Conservation (phyloP, 176 grass and related monocot genomes). For the Paspalum notatum region DNA sequence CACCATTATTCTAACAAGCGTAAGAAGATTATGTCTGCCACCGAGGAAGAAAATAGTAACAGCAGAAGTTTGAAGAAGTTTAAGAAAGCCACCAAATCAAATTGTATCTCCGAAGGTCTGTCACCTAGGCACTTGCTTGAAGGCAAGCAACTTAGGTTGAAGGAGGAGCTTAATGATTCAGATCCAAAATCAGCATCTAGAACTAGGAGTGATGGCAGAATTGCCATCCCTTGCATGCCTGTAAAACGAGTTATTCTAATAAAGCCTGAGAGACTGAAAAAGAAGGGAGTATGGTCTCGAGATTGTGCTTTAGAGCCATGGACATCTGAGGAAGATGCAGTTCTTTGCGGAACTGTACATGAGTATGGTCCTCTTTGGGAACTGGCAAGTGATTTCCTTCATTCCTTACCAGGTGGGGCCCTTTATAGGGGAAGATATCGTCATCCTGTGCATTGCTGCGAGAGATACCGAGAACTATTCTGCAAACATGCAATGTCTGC, state of each 20-base stretch:
- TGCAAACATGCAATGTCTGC: conserved; percentile 85
- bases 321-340: conserved; percentile 87
- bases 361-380: conserved; percentile 90
- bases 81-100: conserved; percentile 68
- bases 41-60: conserved; percentile 61
- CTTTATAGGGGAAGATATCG: conserved; percentile 77
- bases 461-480: conserved; percentile 94
- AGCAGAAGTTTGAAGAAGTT: conserved; percentile 72
- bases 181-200: conserved; percentile 52
- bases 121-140: conserved; percentile 47
- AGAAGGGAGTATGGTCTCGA: conserved; percentile 77
- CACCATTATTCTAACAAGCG: conserved; percentile 65
- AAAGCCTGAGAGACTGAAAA: conserved; percentile 90
- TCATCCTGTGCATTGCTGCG: conserved; percentile 94
- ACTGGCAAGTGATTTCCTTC: conserved; percentile 78
- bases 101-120: conserved; percentile 41
- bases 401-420: conserved; percentile 62
- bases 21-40: conserved; percentile 51
- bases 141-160: neutral
- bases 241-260: conserved; percentile 83
- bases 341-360: conserved; percentile 77
- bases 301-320: conserved; percentile 75
- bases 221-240: conserved; percentile 62
- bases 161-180: conserved; percentile 55
- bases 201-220: conserved; percentile 53